These are phyloP conservation scores for Cercospora sp. DNA, from an alignment of 2,329 filamentous ascomycete genomes.

Conservation along the genomic window DNA sequence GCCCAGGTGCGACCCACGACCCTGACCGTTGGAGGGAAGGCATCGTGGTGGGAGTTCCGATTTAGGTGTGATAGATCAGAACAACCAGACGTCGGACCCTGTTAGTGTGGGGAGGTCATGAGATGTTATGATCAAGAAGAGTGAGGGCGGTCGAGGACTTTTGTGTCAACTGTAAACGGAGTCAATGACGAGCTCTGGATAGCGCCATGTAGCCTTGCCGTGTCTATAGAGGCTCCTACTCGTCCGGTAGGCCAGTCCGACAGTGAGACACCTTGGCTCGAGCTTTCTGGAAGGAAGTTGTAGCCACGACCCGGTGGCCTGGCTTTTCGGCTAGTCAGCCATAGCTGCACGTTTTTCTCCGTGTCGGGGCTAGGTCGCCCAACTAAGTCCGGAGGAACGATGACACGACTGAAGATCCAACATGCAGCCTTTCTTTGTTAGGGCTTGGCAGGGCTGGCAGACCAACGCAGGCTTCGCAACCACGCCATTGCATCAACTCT, in stretches of 20 bases:
- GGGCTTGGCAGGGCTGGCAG: not conserved
- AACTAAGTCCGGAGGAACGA: not conserved
- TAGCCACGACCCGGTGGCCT: not conserved
- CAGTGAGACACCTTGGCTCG: not conserved
- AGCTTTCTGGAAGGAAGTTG: not conserved
- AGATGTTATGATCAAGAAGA: not conserved
- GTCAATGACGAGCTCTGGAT: not conserved
- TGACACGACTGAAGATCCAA: not conserved
- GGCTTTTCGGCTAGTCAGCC: not conserved
- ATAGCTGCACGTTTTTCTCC: not conserved
- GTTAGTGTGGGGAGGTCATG: slow-evolving; percentile 3
- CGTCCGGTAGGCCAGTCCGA: not conserved
- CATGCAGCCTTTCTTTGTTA: not conserved
- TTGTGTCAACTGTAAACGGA: not conserved
- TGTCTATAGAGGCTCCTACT: not conserved
- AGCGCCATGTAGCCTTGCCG: not conserved
- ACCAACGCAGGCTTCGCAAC: not conserved
- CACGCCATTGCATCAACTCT: not conserved
- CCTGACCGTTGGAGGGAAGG: slow-evolving; percentile 7
- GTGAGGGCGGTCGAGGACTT: not conserved
- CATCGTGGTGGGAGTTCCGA: slow-evolving; percentile 13
- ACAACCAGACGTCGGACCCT: slow-evolving; percentile 6
- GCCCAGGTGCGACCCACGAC: slow-evolving; percentile 19
- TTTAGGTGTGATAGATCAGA: slow-evolving; percentile 5
- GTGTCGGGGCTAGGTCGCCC: not conserved